phyloP scores from a whole-genome alignment of 2,329 filamentous ascomycete species.

The Exophiala oligosperma region DNA sequence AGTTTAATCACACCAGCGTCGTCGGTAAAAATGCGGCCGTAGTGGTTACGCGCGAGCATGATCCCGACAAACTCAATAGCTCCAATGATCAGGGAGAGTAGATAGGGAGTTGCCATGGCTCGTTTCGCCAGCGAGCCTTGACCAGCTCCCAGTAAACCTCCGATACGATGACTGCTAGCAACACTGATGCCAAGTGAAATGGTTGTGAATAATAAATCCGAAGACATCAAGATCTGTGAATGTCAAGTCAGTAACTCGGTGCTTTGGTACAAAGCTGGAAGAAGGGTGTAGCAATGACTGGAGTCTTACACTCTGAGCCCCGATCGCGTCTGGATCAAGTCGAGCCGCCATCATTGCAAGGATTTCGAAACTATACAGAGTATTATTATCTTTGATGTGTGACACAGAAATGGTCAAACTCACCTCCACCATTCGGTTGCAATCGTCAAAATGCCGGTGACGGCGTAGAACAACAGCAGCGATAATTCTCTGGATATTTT shows the following conservation, averaged over 20 bases:
- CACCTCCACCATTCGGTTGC: conserved; percentile 24
- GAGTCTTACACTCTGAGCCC: conserved; percentile 16
- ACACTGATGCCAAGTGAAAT: conserved; percentile 15
- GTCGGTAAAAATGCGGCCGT: conserved; percentile 13
- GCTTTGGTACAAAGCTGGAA: neutral
- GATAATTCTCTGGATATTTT: neutral
- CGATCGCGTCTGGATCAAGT: conserved; percentile 12
- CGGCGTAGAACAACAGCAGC: conserved; percentile 11
- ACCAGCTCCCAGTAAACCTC: conserved; percentile 9
- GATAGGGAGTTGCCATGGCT: conserved; percentile 10
- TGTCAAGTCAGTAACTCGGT: neutral
- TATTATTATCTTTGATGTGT: neutral
- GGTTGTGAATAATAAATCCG: conserved; percentile 19
- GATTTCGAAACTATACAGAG: conserved; percentile 13
- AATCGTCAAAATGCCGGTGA: conserved; percentile 20
- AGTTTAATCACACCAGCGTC: conserved; percentile 8
- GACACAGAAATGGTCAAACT: neutral
- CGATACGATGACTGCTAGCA: conserved; percentile 15
- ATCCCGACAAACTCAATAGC: conserved; percentile 13
- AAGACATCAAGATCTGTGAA: conserved; percentile 19
- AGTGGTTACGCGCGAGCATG: conserved; percentile 7
- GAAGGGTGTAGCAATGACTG: neutral
- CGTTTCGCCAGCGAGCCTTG: conserved; percentile 1
- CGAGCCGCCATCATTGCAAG: conserved; percentile 22
- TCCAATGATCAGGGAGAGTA: conserved; percentile 14